Percentiles rank a stretch among this genome's conserved stretches.
phyloP scores from a whole-genome alignment of 225 moss, liverwort and hornwort species.

The Ulota crispa region DNA sequence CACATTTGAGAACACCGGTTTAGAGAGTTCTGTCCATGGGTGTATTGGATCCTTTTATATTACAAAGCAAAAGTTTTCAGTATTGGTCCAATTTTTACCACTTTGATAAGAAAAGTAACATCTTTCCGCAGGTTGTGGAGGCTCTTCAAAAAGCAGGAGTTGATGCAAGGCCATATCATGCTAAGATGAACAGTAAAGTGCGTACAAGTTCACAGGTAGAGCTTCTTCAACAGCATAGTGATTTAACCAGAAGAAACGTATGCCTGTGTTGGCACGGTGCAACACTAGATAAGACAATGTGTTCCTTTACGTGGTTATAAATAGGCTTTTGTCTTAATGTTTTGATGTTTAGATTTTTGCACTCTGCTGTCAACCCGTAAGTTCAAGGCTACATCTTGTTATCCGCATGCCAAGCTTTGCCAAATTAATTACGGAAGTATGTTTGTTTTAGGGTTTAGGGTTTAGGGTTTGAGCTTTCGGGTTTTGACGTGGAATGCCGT shows the following conservation, averaged over 20 bases:
- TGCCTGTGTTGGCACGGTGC: too few species aligned
- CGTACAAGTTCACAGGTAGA: conserved; percentile 80
- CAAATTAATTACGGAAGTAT: too few species aligned
- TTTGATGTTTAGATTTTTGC: neutral
- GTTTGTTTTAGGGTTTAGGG: too few species aligned
- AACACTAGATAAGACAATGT: neutral
- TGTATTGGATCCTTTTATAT: neutral
- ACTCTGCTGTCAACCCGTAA: neutral
- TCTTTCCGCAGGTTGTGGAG: conserved; percentile 57
- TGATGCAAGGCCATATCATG: conserved; percentile 88
- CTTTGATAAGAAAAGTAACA: neutral
- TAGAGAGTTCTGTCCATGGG: neutral
- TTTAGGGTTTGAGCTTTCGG: too few species aligned
- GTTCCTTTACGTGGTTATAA: neutral
- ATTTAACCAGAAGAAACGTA: neutral
- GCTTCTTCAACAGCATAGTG: neutral
- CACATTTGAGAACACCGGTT: too few species aligned
- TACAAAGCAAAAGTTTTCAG: neutral
- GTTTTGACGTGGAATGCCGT: conserved; percentile 13
- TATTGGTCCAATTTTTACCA: neutral
- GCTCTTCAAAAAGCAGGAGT: conserved; percentile 74
- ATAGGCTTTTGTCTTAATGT: neutral
- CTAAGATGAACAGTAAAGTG: conserved; percentile 65
- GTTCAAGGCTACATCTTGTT: neutral
- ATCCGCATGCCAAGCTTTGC: neutral